Percentiles rank a stretch among this genome's conserved stretches.
Conservation (phyloP, 257 asterid species). For the Salvia hispanica region DNA sequence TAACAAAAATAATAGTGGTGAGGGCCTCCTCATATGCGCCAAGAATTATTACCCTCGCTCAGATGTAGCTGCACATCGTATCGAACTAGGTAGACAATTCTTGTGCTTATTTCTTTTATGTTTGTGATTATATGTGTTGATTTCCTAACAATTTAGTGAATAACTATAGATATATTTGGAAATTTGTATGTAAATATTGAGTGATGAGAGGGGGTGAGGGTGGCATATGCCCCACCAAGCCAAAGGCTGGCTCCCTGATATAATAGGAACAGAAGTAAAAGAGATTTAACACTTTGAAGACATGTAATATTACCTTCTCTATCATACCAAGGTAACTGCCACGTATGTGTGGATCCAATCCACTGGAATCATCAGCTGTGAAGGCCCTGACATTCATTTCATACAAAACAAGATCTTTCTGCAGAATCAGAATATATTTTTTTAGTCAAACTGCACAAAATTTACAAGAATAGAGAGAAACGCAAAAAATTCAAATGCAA, state of each 20-base stretch:
- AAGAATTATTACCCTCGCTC: not conserved
- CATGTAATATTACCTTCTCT: slow-evolving; percentile 62
- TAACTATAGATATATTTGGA: no score
- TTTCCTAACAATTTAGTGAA: no score
- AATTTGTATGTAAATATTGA: no score
- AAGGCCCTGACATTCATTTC: slow-evolving; percentile 97
- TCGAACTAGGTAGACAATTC: no score
- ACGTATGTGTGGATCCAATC: slow-evolving; percentile 60
- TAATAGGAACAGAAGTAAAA: not conserved
- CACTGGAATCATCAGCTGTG: slow-evolving; percentile 92
- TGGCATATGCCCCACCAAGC: no score
- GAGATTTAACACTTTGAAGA: slow-evolving; percentile 25
- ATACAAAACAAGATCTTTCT: slow-evolving; percentile 90
- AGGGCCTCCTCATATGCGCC: not conserved
- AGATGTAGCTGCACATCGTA: no score
- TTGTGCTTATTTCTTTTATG: no score
- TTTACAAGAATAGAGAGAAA: slow-evolving; percentile 17
- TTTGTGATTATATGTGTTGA: no score
- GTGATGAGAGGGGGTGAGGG: no score
- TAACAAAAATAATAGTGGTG: not conserved
- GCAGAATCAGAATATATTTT: slow-evolving; percentile 39
- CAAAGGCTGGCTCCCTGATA: no score
- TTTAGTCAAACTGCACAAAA: slow-evolving; percentile 16
- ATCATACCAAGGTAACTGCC: slow-evolving; percentile 96
- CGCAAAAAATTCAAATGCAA: slow-evolving; percentile 11